These are phyloP conservation scores for Agarophyton chilense DNA, from an alignment of 23 red algal genomes.

Conservation along the genomic window DNA sequence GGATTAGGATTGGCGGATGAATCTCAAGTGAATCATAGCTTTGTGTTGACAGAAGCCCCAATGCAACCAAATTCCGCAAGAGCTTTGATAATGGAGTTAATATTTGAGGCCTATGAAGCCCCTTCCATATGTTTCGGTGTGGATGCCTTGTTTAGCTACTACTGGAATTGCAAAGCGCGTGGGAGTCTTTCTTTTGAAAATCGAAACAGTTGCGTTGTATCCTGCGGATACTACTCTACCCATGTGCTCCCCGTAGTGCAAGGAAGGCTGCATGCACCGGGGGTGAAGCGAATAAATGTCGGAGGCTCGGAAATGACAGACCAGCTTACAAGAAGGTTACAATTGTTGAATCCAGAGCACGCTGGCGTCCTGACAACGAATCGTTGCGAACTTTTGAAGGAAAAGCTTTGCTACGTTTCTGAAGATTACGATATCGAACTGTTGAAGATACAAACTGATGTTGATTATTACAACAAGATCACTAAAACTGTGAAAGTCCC, in stretches of 20 bases:
- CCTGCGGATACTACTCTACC: constrained; percentile 54
- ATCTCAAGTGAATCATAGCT: constrained; percentile 38
- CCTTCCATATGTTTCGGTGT: constrained; percentile 66
- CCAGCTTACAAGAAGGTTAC: constrained; percentile 57
- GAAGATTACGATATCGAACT: constrained; percentile 74
- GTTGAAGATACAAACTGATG: constrained; percentile 43
- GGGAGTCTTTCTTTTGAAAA: constrained; percentile 36
- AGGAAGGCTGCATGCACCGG: constrained; percentile 16
- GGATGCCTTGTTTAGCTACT: constrained; percentile 80
- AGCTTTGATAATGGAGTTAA: constrained; percentile 67
- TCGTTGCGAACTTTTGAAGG: constrained; percentile 63
- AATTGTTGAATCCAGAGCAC: constrained; percentile 71
- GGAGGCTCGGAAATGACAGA: constrained; percentile 62
- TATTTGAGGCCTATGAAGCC: constrained; percentile 86
- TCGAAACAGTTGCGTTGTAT: constrained; percentile 54
- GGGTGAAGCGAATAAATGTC: constrained; percentile 69
- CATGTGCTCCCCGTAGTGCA: constrained; percentile 77
- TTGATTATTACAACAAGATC: constrained; percentile 50
- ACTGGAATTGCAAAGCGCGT: constrained; percentile 51
- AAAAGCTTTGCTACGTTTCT: constrained; percentile 53
- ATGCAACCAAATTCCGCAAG: constrained; percentile 71
- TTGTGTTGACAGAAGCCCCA: constrained; percentile 79
- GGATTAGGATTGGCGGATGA: constrained; percentile 72
- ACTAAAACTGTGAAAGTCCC: constrained; percentile 59
- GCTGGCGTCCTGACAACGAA: constrained; percentile 11